Conservation (phyloP, 768 basidiomycete genomes). For the Agaricus sinodeliciosus region DNA sequence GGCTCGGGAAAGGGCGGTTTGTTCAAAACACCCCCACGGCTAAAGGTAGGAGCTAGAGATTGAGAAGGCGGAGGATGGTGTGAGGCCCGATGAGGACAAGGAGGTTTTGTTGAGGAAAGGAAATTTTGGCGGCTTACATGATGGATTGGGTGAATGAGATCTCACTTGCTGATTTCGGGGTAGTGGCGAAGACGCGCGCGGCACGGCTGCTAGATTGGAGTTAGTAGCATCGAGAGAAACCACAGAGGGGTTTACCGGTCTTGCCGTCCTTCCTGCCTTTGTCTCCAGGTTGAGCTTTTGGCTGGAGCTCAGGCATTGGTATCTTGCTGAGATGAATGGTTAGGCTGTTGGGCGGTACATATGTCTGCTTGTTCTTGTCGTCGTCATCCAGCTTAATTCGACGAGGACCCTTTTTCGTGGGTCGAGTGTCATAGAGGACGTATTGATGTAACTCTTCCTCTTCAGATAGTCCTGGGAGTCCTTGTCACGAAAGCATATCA, state of each 20-base stretch:
- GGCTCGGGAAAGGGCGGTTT: constrained; percentile 8
- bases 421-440: constrained; percentile 57
- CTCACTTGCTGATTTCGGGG: background rate
- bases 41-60: background rate
- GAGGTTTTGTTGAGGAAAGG: constrained; percentile 8
- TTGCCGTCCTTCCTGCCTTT: constrained; percentile 33
- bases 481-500: constrained; percentile 1
- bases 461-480: constrained; percentile 34
- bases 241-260: constrained; percentile 27
- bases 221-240: constrained; percentile 16
- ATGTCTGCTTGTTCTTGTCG: constrained; percentile 37
- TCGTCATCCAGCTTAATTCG: constrained; percentile 67
- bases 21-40: background rate
- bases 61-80: background rate
- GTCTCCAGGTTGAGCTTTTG: constrained; percentile 30
- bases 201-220: background rate
- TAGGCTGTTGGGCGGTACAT: constrained; percentile 62
- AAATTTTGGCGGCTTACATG: background rate
- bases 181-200: constrained; percentile 6
- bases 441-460: constrained; percentile 69
- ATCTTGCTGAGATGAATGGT: constrained; percentile 81
- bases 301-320: constrained; percentile 76
- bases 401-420: constrained; percentile 46
- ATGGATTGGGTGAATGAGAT: constrained; percentile 2
- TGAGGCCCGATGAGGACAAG: background rate